These are phyloP conservation scores for Epichloe uncinata DNA, from an alignment of 2,329 filamentous ascomycete genomes.

Conservation along the genomic window DNA sequence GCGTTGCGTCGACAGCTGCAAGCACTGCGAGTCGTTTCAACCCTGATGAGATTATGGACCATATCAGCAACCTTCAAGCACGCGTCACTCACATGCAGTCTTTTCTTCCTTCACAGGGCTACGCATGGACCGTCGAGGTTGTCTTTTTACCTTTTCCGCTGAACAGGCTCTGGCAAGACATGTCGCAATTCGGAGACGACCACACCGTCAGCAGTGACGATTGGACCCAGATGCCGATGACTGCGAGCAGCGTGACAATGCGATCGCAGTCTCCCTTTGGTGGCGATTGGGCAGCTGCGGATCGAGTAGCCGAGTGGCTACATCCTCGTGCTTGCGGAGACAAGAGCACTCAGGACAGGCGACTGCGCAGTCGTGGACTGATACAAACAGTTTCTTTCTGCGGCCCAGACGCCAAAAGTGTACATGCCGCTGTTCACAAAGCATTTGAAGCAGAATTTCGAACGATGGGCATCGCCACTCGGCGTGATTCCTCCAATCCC, in stretches of 20 bases:
- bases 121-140: slow-evolving; percentile 64
- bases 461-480: slow-evolving; percentile 26
- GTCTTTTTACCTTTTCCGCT: slow-evolving; percentile 60
- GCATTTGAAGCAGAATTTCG: slow-evolving; percentile 47
- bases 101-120: slow-evolving; percentile 43
- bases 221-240: slow-evolving; percentile 42
- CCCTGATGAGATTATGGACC: slow-evolving; percentile 33
- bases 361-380: slow-evolving; percentile 63
- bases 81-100: slow-evolving; percentile 45
- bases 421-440: slow-evolving; percentile 47
- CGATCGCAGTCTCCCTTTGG: slow-evolving; percentile 35
- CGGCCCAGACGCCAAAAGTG: slow-evolving; percentile 52
- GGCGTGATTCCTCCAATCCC: slow-evolving; percentile 14
- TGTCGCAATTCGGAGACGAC: slow-evolving; percentile 32
- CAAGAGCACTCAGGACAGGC: slow-evolving; percentile 49
- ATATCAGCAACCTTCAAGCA: slow-evolving; percentile 36
- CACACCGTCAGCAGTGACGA: slow-evolving; percentile 27
- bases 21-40: slow-evolving; percentile 24
- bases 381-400: slow-evolving; percentile 50
- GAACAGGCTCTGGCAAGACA: slow-evolving; percentile 40
- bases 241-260: slow-evolving; percentile 28
- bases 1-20: slow-evolving; percentile 33
- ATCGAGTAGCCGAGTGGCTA: slow-evolving; percentile 43
- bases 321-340: slow-evolving; percentile 54
- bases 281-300: slow-evolving; percentile 32